Base-by-base conservation (phyloP, 495 filamentous ascomycete genomes). In the Xylaria grammica region DNA sequence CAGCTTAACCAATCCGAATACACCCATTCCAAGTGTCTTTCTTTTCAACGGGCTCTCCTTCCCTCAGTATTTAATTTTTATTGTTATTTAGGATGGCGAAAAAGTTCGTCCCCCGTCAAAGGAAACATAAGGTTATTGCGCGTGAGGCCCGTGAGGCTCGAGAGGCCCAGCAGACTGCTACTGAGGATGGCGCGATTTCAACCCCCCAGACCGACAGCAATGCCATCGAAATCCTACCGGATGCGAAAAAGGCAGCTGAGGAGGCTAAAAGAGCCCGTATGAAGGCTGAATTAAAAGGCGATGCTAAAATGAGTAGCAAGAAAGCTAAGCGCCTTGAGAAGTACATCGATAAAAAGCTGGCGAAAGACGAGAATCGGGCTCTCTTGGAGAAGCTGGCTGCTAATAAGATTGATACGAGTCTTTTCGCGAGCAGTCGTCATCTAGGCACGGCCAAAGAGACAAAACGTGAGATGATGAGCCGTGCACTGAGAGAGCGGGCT, bases 251-350 rank as follows among this genome's bases (percentile, higher is more conserved):
- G 72, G 78, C 77, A 38, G 89, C 91, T 67, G 86, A 83, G 60
- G 89, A 94, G 70, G 83, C 86, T 62, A 87, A 85, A 72, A 90
- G 87, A 71, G 81, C 76, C 27, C 72, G 73, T 49, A 62, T 84
- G 49, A 81, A 82, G 60, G 78, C 86, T 58, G 84, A 89, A 67
- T 68, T 97, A 49, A 87, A 84, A 62, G 86, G 88, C n/a, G 85
- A 90, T 60, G 77, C 83, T n/a, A 91, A 91, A 72, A 86, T 97
- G 65, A 94, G 90, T 34, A 82, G 86, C 42, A 96, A 98, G 81
- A 99, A 99, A 79, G 85, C 92, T 59, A 98, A 97, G 78, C 84
- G 95, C 42, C 79, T 99, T 36, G 93, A 97, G 63, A 97, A 97
- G 72, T 99, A 99, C 72, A 96, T 99, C 81, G 94, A 97, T 70